Evolutionary conservation across 441 rosid species (phyloP).

Genomic region (Brassica balearica): DNA sequence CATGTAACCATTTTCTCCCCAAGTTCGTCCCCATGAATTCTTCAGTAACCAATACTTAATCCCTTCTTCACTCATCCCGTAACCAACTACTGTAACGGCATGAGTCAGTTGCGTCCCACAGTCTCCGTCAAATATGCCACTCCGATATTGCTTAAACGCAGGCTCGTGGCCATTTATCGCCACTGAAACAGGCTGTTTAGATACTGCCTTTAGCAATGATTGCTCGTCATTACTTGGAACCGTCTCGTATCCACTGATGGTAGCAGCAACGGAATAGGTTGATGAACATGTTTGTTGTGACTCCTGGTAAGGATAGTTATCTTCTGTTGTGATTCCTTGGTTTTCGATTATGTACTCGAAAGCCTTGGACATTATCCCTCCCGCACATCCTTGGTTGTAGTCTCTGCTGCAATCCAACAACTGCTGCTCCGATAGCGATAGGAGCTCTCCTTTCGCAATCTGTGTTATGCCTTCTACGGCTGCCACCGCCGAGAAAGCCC

Average conservation of each 20-base stretch:
- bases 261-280: slow-evolving; percentile 1
- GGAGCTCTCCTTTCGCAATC: slow-evolving; percentile 36
- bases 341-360: slow-evolving; percentile 39
- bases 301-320: slow-evolving; percentile 41
- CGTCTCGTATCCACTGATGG: slow-evolving; percentile 47
- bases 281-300: slow-evolving; percentile 17
- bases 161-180: slow-evolving; percentile 40
- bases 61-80: slow-evolving; percentile 47
- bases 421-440: slow-evolving; percentile 51
- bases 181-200: slow-evolving; percentile 54
- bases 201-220: slow-evolving; percentile 46
- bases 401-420: slow-evolving; percentile 46
- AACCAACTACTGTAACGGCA: slow-evolving; percentile 51
- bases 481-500: slow-evolving; percentile 35
- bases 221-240: slow-evolving; percentile 45
- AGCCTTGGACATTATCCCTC: slow-evolving; percentile 41
- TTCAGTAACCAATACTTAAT: slow-evolving; percentile 53
- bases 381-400: slow-evolving; percentile 25
- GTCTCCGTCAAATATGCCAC: slow-evolving; percentile 43
- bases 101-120: slow-evolving; percentile 43
- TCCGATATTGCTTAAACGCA: slow-evolving; percentile 41
- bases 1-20: slow-evolving; percentile 48
- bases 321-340: slow-evolving; percentile 41
- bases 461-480: slow-evolving; percentile 42
- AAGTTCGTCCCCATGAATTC: slow-evolving; percentile 52